Evolutionary conservation across 228 moss, liverwort and hornwort genomes (phyloP), one percentile per base, ranked within the genome.

Genomic region (Sphagnum fallax): DNA sequence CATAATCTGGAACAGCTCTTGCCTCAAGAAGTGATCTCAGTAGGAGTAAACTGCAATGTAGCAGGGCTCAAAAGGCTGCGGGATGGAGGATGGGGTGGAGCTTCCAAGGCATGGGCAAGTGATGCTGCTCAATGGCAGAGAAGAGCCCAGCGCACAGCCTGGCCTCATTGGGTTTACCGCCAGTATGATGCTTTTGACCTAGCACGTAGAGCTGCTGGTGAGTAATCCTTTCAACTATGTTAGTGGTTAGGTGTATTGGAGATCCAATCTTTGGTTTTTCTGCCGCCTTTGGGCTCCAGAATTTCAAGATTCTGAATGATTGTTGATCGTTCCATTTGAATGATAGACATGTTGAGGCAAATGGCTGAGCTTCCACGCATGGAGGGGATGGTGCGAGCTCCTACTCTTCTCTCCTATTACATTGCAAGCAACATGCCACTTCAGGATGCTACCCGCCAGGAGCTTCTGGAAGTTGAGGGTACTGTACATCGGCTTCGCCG

Each of bases 161-260:
- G 94, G 98, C 98, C 98, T 69, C 92, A 98, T 72, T 98, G 98
- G 98, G 98, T 98, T 32, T 98, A 98, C 71, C 87, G 98, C 74
- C 92, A 92, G 79, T 98, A 90, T 64, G 98, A 98, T 83, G 92
- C 92, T 16, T 92, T 89, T 70, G 92, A 94, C 65, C 80, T 98
- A 69, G 94, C 98, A 66, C 82, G 98, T 48, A 81, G 98, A 81
- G 98, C 98, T 78, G 93, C 93, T 53, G 95, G 95, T 95, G 80
- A 77, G 77, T 55, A 8, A 55, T 55, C 9, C 55, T 55, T 3
- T 55, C 55, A 3, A 1, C 12, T 8, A 55, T 55, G 32, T 32
- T 32, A 32, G 3, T 32, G 2, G 32, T 32, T 32, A 32, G 32
- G 2, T 32, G 32, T 32, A 32, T 32, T 32, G 32, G 32, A 32